Evolutionary conservation across 768 basidiomycete species (phyloP), one percentile per base, ranked within the genome.

Genomic region (Xerocomellus intermedius): DNA sequence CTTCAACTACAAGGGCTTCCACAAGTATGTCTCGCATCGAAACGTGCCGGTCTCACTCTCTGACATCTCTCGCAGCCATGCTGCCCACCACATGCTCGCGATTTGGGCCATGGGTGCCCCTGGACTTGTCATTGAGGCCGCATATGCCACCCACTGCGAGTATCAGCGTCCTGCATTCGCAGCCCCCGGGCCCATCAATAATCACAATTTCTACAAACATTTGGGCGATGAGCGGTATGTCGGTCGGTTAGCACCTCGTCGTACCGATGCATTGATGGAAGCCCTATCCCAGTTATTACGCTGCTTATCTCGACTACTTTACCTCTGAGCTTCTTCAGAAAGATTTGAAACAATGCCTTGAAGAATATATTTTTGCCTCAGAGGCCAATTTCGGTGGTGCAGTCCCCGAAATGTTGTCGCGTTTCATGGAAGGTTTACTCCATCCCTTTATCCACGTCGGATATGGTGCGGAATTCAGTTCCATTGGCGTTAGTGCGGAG

Each of bases 401-500:
- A 1, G 26, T 36, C 16, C 64, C 64, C 1, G 58, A 76, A 55
- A 84, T 89, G 83, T 61, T 88, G 14, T 76, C 74, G 42, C 78
- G 86, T 12, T 77, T 84, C 57, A 36, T 85, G 16, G 75, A 75
- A 1, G 85, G 83, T 3, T 62, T 86, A 8, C 26, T 89, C 5
- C 87, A 90, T 60, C 82, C 87, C 0, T 52, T 87, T 38, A 87
- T 89, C 42, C 84, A 88, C 59, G 59, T 72, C 3, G 86, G 84
- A 14, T 81, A 82, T 66, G 86, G 85, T 4, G 67, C 78, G 4
- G 87, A 89, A 64, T 87, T 87, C 55, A 74, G 76, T 14, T 53
- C 85, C 21, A 77, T 80, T 8, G 87, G 85, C 0, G 66, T 86
- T 44, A 67, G 82, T 2, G 81, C 81, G 2, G 86, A 89, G 74